Conservation (phyloP, 75 land plant genomes). For the Azolla pinnata region DNA sequence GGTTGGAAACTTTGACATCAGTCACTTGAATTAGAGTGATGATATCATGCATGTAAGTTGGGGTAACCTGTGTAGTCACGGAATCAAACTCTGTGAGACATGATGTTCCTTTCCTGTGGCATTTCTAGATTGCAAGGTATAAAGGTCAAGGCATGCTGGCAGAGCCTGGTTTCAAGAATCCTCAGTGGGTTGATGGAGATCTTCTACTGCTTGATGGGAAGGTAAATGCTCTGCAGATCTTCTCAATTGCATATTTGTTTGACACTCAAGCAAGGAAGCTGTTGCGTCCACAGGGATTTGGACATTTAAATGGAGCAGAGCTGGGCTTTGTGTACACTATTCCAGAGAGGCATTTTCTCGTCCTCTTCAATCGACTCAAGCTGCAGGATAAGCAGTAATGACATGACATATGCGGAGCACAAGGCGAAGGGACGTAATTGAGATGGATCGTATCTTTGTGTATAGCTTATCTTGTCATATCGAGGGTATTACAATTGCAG, state of each 20-base stretch:
- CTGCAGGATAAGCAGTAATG: too few relatives aligned
- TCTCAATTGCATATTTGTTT: neutral
- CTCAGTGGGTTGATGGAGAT: constrained; percentile 93
- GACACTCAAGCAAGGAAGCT: neutral
- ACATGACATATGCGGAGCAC: too few relatives aligned
- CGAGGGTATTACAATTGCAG: too few relatives aligned
- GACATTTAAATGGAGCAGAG: constrained; percentile 59
- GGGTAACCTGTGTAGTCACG: too few relatives aligned
- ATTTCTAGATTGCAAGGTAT: constrained; percentile 84
- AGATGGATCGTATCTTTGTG: too few relatives aligned
- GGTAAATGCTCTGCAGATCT: constrained; percentile 53
- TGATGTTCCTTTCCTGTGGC: too few relatives aligned
- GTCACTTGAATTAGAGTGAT: too few relatives aligned
- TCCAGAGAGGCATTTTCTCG: constrained; percentile 77
- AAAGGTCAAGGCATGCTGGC: constrained; percentile 95
- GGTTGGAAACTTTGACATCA: too few relatives aligned
- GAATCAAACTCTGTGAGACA: too few relatives aligned
- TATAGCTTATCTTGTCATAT: too few relatives aligned
- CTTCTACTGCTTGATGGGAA: constrained; percentile 80
- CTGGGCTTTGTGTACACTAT: constrained; percentile 88
- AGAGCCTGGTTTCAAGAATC: constrained; percentile 70
- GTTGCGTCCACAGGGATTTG: constrained; percentile 48
- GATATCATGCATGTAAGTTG: too few relatives aligned
- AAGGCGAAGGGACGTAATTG: too few relatives aligned
- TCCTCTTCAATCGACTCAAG: constrained; percentile 70